A percentile compares a stretch with the other conserved stretches of the same genome.
Evolutionary conservation across 2,329 filamentous ascomycete species (phyloP).

Genomic region (Alternaria triticimaculans): DNA sequence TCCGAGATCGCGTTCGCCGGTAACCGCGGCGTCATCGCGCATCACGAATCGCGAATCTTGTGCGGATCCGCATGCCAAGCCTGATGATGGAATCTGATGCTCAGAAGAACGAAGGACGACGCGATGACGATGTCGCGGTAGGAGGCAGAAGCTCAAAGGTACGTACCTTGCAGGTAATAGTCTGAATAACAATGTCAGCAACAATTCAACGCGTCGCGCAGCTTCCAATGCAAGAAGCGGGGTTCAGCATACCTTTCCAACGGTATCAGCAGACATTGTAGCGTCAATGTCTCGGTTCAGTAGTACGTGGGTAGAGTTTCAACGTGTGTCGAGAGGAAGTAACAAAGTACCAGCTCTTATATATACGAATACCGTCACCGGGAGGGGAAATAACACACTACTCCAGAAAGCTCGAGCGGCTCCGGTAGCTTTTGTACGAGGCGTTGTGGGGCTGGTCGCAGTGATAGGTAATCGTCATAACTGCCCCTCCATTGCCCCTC

Average conservation of each 20-base stretch:
- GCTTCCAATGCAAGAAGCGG: not conserved
- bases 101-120: not conserved
- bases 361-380: constrained; percentile 1
- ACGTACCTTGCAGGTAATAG: constrained; percentile 92
- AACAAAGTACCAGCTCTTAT: constrained; percentile 7
- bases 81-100: constrained; percentile 1
- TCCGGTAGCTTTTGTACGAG: constrained; percentile 31
- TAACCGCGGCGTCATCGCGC: constrained; percentile 8
- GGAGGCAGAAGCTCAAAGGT: constrained; percentile 59
- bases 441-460: constrained; percentile 25
- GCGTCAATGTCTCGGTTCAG: not conserved
- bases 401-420: constrained; percentile 24
- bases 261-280: constrained; percentile 61
- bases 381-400: constrained; percentile 20
- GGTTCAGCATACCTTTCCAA: constrained; percentile 54
- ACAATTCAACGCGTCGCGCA: not conserved
- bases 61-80: constrained; percentile 43
- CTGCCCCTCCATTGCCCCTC: constrained; percentile 38
- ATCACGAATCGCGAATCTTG: not conserved
- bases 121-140: not conserved
- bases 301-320: not conserved
- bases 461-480: constrained; percentile 24
- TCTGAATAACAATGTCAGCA: constrained; percentile 59
- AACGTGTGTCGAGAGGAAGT: constrained; percentile 21
- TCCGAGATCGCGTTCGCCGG: constrained; percentile 3